Percentiles rank a stretch among this genome's conserved stretches.
Evolutionary conservation across 495 filamentous ascomycete species (phyloP).

Genomic region (Hapsidospora chrysogenum): DNA sequence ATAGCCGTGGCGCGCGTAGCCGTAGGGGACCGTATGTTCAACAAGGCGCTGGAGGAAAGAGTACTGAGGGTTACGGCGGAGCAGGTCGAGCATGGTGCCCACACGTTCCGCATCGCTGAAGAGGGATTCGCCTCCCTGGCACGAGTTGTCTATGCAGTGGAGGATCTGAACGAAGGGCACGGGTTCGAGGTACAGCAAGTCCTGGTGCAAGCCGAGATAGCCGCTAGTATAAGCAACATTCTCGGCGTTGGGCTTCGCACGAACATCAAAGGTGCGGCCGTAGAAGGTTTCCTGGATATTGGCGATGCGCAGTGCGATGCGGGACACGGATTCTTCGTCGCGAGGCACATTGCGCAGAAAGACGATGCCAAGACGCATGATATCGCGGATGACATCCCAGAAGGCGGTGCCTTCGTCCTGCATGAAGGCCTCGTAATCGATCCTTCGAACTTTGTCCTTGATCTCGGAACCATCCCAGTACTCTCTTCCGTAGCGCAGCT

Average conservation of each 20-base stretch:
- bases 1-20: slow-evolving; percentile 53
- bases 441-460: slow-evolving; percentile 10
- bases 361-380: slow-evolving; percentile 47
- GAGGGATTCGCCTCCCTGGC: slow-evolving; percentile 61
- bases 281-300: slow-evolving; percentile 71
- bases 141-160: slow-evolving; percentile 65
- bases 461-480: slow-evolving; percentile 19
- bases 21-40: slow-evolving; percentile 34
- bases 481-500: not conserved
- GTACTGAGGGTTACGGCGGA: slow-evolving; percentile 1
- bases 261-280: slow-evolving; percentile 79
- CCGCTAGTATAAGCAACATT: slow-evolving; percentile 83
- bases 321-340: slow-evolving; percentile 43
- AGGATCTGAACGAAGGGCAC: slow-evolving; percentile 71
- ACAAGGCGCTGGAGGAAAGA: slow-evolving; percentile 21
- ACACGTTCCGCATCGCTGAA: slow-evolving; percentile 59
- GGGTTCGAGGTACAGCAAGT: slow-evolving; percentile 71
- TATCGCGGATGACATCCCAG: slow-evolving; percentile 31
- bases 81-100: slow-evolving; percentile 33
- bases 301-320: slow-evolving; percentile 56
- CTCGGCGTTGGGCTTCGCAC: slow-evolving; percentile 54
- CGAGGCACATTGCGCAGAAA: slow-evolving; percentile 56
- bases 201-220: slow-evolving; percentile 76
- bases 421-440: slow-evolving; percentile 60
- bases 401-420: slow-evolving; percentile 27